Percentiles rank a stretch among this genome's conserved stretches.
Evolutionary conservation across 2,329 filamentous ascomycete genomes (phyloP).

Genomic region (Podosphaera xanthii): DNA sequence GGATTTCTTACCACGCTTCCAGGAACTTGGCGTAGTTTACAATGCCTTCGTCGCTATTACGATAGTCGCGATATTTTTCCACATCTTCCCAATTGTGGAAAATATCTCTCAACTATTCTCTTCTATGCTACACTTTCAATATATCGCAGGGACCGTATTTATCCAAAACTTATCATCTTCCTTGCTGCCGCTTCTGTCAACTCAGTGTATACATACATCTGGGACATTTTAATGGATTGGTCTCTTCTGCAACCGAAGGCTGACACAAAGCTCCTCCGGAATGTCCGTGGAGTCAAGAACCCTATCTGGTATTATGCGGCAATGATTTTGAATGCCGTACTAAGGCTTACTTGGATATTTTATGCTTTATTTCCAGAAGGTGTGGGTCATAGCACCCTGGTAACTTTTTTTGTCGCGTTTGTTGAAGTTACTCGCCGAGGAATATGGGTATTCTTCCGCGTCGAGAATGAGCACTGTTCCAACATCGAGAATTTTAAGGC

Average conservation of each 20-base stretch:
- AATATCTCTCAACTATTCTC: constrained; percentile 69
- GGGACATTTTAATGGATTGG: constrained; percentile 95
- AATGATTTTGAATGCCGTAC: constrained; percentile 60
- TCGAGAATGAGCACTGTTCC: constrained; percentile 92
- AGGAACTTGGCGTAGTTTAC: constrained; percentile 71
- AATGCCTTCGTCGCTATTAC: constrained; percentile 72
- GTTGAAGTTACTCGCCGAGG: constrained; percentile 67
- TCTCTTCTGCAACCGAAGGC: constrained; percentile 63
- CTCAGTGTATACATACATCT: constrained; percentile 61
- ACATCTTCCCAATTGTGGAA: constrained; percentile 77
- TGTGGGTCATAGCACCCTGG: constrained; percentile 58
- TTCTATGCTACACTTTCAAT: constrained; percentile 59
- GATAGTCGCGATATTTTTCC: constrained; percentile 79
- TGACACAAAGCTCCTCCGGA: constrained; percentile 43
- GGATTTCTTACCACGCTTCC: constrained; percentile 73
- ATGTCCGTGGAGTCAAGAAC: constrained; percentile 57
- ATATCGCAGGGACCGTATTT: constrained; percentile 49
- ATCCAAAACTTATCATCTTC: constrained; percentile 42
- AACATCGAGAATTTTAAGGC: constrained; percentile 84
- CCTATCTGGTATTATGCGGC: constrained; percentile 70
- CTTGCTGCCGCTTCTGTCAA: constrained; percentile 66
- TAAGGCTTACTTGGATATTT: constrained; percentile 87
- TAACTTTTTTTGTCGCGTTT: constrained; percentile 58
- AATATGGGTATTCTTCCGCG: constrained; percentile 79
- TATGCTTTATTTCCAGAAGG: constrained; percentile 64